Evolutionary conservation across 177 flowering plant species (phyloP).

Genomic region (Tripterygium wilfordii): DNA sequence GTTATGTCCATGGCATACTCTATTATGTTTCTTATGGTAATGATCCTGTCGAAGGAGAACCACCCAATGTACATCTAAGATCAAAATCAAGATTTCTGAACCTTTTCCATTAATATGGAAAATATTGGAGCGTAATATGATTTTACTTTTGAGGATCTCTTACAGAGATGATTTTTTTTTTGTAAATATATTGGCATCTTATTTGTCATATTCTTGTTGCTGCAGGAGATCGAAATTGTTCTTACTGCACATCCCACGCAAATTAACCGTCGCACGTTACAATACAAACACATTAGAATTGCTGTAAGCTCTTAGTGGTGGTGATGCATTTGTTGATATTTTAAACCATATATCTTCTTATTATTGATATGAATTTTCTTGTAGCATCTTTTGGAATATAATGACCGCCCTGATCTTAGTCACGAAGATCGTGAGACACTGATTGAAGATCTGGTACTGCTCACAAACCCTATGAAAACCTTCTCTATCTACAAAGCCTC

Average conservation of each 20-base stretch:
- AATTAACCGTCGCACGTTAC: slow-evolving; percentile 85
- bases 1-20: too few species aligned
- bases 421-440: slow-evolving; percentile 82
- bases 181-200: background rate
- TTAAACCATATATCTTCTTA: too few species aligned
- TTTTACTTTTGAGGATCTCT: background rate
- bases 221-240: slow-evolving; percentile 90
- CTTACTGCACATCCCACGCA: slow-evolving; percentile 98
- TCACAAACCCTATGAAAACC: background rate
- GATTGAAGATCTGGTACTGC: slow-evolving; percentile 86
- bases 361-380: too few species aligned
- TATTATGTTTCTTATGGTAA: too few species aligned
- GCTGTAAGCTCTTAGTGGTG: slow-evolving; percentile 39
- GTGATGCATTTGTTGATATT: background rate
- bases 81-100: too few species aligned
- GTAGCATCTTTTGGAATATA: slow-evolving; percentile 86
- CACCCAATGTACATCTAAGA: too few species aligned
- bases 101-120: too few species aligned
- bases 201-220: slow-evolving; percentile 11
- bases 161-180: too few species aligned
- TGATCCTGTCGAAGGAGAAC: too few species aligned
- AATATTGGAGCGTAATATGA: background rate
- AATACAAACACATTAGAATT: slow-evolving; percentile 85
- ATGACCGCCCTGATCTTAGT: slow-evolving; percentile 75
- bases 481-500: background rate